Evolutionary conservation across 441 rosid genomes (phyloP).

Genomic region (Pelargonium cotyledonis): DNA sequence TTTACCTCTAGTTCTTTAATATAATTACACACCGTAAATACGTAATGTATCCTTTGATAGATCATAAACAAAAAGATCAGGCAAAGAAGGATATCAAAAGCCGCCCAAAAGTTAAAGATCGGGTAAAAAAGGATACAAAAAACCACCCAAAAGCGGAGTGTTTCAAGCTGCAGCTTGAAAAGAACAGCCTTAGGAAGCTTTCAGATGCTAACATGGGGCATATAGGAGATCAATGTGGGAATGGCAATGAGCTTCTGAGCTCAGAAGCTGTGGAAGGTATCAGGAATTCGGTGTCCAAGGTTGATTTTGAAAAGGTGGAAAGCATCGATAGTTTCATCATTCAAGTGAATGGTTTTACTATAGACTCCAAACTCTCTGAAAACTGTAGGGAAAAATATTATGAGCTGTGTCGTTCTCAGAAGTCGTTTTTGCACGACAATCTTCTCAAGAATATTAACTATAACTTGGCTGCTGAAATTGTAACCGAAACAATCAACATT

Average conservation of each 20-base stretch:
- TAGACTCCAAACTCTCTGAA: constrained; percentile 38
- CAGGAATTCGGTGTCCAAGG: constrained; percentile 20
- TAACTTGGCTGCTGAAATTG: constrained; percentile 47
- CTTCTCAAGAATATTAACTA: constrained; percentile 42
- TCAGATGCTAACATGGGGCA: constrained; percentile 17
- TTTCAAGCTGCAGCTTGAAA: constrained; percentile 20
- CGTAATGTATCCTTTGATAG: no score
- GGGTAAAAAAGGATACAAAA: no score
- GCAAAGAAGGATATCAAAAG: constrained; percentile 14
- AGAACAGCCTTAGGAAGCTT: constrained; percentile 19
- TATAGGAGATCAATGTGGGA: constrained; percentile 20
- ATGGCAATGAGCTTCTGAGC: constrained; percentile 15
- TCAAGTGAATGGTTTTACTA: constrained; percentile 25
- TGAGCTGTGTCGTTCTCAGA: constrained; percentile 42
- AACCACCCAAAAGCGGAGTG: constrained; percentile 12
- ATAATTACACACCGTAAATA: no score
- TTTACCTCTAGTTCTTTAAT: no score
- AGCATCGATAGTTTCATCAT: constrained; percentile 31
- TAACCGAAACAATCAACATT: constrained; percentile 40
- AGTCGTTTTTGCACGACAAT: constrained; percentile 34
- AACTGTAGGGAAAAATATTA: constrained; percentile 34
- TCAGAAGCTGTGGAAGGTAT: constrained; percentile 17
- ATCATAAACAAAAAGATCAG: constrained; percentile 10
- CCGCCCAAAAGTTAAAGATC: background rate
- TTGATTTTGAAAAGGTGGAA: constrained; percentile 23